Evolutionary conservation across 1,284 basidiomycete genomes (phyloP).

Genomic region (Ceratobasidium sp.): DNA sequence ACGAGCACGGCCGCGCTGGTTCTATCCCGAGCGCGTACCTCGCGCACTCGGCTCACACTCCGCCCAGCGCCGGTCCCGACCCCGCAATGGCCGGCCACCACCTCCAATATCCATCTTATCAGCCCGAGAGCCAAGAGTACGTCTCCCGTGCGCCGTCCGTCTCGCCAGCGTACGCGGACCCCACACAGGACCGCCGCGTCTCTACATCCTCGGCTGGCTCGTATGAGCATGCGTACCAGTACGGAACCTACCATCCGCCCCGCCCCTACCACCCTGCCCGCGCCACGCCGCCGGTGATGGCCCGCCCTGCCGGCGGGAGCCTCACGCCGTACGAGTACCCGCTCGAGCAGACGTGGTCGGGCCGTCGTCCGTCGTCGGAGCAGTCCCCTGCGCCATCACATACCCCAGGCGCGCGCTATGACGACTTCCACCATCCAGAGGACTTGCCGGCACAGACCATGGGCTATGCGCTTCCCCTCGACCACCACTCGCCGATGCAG

Average conservation of each 20-base stretch:
- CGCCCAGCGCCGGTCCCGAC: not conserved
- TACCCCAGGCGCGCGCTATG: not conserved
- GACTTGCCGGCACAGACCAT: constrained; percentile 4
- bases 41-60: too few relatives aligned
- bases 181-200: constrained; percentile 32
- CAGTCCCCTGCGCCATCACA: constrained; percentile 18
- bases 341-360: constrained; percentile 14
- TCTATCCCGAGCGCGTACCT: not conserved
- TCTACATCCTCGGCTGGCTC: constrained; percentile 25
- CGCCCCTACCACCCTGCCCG: constrained; percentile 13
- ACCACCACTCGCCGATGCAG: constrained; percentile 26
- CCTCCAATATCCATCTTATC: constrained; percentile 11
- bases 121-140: constrained; percentile 5
- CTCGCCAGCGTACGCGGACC: constrained; percentile 2
- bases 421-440: constrained; percentile 4
- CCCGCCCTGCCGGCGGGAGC: not conserved
- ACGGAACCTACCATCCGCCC: not conserved
- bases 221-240: constrained; percentile 26
- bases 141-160: constrained; percentile 12
- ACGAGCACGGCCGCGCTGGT: not conserved
- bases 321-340: constrained; percentile 34
- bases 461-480: constrained; percentile 14
- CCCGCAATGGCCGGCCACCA: constrained; percentile 4
- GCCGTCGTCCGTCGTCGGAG: constrained; percentile 24
- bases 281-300: constrained; percentile 26